Evolutionary conservation across 1,284 basidiomycete genomes (phyloP), one percentile per base, ranked within the genome.

Genomic region (Moniliella sp.): DNA sequence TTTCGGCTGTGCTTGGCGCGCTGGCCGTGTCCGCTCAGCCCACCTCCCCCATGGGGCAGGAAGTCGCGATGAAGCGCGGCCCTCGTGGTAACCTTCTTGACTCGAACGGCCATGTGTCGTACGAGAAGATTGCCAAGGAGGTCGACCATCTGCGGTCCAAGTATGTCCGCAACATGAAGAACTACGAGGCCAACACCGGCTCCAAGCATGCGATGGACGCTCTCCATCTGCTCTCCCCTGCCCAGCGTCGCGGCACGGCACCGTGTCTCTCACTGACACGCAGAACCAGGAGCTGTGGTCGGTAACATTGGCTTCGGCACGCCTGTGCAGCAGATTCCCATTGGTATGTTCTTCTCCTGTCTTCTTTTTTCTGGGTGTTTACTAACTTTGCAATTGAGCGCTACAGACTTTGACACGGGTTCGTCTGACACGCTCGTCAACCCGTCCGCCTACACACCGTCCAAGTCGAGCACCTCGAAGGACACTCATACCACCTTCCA

Each of bases 381-480:
- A 15, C 28, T 12, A 30, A 5, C 14, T 16, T 15, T 12, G 28
- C 16, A 15, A 12, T 5, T n/a, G n/a, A n/a, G n/a, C n/a, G n/a
- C n/a, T n/a, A n/a, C n/a, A n/a, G 54, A 57, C 42, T 57, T 57
- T 40, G 55, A 57, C 43, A 57, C 55, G 4, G 55, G 55, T 18
- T 53, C 50, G 7, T 18, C n/a, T 16, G 8, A 5, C 8, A 11
- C 7, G 12, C 13, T n/a, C n/a, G 15, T 13, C 19, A 34, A 13
- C 33, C 33, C 15, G 25, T 10, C n/a, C 14, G 25, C n/a, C 15
- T 35, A 35, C 28, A 32, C 31, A n/a, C 28, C 34, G 11, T 31
- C 34, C n/a, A 18, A 18, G 3, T 25, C 18, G 5, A 31, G 29
- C 4, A 31, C 28, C 3, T 17, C 28, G 11, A 31, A 31, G 26